Conservation (phyloP, 805 yeast genomes). For the Candida silvatica region DNA sequence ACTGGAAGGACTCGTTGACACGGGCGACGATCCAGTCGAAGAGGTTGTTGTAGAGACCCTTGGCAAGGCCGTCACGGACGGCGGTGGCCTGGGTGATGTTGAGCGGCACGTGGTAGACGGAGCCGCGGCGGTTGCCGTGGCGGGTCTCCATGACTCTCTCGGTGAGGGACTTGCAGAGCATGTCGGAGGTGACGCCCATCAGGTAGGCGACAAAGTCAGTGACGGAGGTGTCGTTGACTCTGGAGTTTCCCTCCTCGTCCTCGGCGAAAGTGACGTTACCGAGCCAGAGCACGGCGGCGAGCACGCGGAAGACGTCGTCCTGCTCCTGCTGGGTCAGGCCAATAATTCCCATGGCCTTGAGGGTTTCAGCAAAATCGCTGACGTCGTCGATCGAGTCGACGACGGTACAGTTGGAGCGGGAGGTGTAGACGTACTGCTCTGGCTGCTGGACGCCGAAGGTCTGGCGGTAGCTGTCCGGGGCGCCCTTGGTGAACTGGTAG, state of each 20-base stretch:
- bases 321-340: slow-evolving; percentile 80
- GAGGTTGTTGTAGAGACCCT: slow-evolving; percentile 83
- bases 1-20: slow-evolving; percentile 71
- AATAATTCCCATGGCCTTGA: slow-evolving; percentile 80
- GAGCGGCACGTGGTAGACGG: slow-evolving; percentile 89
- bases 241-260: slow-evolving; percentile 80
- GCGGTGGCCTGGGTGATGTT: slow-evolving; percentile 91
- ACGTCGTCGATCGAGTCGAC: slow-evolving; percentile 85
- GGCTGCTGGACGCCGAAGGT: slow-evolving; percentile 88
- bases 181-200: slow-evolving; percentile 65
- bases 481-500: slow-evolving; percentile 90
- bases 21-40: slow-evolving; percentile 96
- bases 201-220: slow-evolving; percentile 91
- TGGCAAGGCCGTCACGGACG: slow-evolving; percentile 90
- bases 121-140: slow-evolving; percentile 85
- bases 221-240: slow-evolving; percentile 78
- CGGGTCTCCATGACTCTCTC: slow-evolving; percentile 85
- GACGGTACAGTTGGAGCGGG: slow-evolving; percentile 74
- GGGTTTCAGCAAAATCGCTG: slow-evolving; percentile 70
- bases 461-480: slow-evolving; percentile 77
- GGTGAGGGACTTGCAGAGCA: slow-evolving; percentile 57
- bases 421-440: slow-evolving; percentile 84
- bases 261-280: slow-evolving; percentile 87
- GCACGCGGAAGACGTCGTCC: slow-evolving; percentile 78
- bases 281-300: slow-evolving; percentile 86